A percentile compares a stretch with the other conserved stretches of the same genome.
phyloP scores from a whole-genome alignment of 1,284 basidiomycete species.

The Hemileia vastatrix region DNA sequence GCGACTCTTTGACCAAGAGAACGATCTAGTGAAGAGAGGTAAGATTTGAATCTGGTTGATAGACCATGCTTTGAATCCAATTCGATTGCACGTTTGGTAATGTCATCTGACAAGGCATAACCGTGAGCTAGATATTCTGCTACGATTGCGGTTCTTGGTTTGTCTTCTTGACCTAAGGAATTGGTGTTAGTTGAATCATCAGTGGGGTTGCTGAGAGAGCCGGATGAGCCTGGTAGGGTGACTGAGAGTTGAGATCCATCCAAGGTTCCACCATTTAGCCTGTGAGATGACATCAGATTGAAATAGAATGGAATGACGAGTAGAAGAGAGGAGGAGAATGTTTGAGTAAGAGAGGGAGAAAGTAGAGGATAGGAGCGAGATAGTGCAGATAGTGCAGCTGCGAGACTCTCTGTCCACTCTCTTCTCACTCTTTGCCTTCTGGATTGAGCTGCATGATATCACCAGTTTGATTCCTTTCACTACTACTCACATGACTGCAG shows the following conservation, averaged over 20 bases:
- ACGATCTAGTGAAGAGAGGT: constrained; percentile 34
- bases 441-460: too few relatives aligned
- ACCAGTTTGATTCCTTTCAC: too few relatives aligned
- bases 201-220: background rate
- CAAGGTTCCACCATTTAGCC: constrained; percentile 33
- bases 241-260: constrained; percentile 32
- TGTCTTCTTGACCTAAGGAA: constrained; percentile 34
- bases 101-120: constrained; percentile 34
- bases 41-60: constrained; percentile 31
- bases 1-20: constrained; percentile 28
- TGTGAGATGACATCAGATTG: constrained; percentile 4
- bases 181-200: constrained; percentile 11
- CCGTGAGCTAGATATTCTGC: constrained; percentile 36
- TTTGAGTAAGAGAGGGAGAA: too few relatives aligned
- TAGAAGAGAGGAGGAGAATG: too few relatives aligned
- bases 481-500: too few relatives aligned
- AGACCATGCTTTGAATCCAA: constrained; percentile 37
- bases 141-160: constrained; percentile 35
- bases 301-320: too few relatives aligned
- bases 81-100: constrained; percentile 35
- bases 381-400: too few relatives aligned
- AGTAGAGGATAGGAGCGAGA: too few relatives aligned
- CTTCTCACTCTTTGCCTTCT: too few relatives aligned
- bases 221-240: constrained; percentile 18
- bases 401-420: too few relatives aligned